Percentiles rank a stretch among this genome's conserved stretches.
Conservation (phyloP, 345 rosid genomes). For the Salix dunnii region DNA sequence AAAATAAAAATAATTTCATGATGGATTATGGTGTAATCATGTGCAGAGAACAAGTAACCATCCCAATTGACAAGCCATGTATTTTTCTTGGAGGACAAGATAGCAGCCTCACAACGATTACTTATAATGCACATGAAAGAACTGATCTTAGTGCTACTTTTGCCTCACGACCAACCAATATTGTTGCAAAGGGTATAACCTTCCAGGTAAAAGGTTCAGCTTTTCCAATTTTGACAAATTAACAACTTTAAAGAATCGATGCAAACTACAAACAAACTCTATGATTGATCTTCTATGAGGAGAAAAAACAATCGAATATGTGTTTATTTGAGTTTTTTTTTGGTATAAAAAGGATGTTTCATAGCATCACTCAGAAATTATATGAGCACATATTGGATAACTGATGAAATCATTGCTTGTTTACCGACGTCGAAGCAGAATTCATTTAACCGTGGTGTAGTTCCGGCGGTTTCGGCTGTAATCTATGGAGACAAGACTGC, state of each 20-base stretch:
- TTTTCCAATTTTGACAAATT: too few species aligned
- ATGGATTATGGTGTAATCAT: not conserved
- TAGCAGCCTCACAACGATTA: not conserved
- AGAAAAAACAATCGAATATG: too few species aligned
- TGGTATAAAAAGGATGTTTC: too few species aligned
- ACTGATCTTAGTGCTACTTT: not conserved
- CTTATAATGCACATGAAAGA: not conserved
- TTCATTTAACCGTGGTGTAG: not conserved
- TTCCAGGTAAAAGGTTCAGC: not conserved
- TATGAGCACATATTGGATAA: too few species aligned
- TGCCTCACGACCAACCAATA: not conserved
- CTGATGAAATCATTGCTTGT: too few species aligned
- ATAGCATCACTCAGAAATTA: too few species aligned
- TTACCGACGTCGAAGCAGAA: too few species aligned
- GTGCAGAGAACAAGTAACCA: not conserved
- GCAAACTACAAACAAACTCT: too few species aligned
- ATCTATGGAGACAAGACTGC: slow-evolving; percentile 31
- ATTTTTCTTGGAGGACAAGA: not conserved
- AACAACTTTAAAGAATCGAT: too few species aligned
- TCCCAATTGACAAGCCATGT: not conserved
- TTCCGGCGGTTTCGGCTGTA: slow-evolving; percentile 34
- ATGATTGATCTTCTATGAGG: too few species aligned
- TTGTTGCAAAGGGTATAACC: not conserved
- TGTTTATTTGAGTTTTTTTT: too few species aligned
- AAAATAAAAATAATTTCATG: too few species aligned